A percentile compares a stretch with the other conserved stretches of the same genome.
Conservation (phyloP, 306 rosid species). For the Elaeagnus macrophylla region DNA sequence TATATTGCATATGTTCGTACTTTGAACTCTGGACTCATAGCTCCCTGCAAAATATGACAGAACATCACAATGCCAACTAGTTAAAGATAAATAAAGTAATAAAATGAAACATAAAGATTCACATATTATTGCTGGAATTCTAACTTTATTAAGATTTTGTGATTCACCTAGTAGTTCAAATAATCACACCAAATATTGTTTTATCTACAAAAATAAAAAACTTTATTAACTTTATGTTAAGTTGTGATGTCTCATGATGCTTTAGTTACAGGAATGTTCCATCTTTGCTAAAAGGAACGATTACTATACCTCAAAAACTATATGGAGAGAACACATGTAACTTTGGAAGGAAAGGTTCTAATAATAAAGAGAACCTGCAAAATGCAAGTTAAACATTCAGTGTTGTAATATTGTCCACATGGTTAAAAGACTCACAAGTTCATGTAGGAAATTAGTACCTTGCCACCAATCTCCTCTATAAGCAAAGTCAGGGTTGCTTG, state of each 20-base stretch:
- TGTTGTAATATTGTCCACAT: background rate
- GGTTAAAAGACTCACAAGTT: background rate
- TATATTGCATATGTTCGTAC: background rate
- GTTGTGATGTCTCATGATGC: no score
- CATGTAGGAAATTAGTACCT: slow-evolving; percentile 18
- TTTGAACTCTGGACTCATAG: background rate
- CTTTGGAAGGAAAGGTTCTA: slow-evolving; percentile 23
- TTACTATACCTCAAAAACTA: slow-evolving; percentile 30
- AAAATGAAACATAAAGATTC: background rate
- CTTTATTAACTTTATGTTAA: no score
- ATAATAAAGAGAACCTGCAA: slow-evolving; percentile 52
- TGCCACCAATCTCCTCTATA: slow-evolving; percentile 64
- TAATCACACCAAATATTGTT: no score
- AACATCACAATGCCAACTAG: background rate
- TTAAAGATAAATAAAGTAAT: background rate
- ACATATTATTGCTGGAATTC: no score
- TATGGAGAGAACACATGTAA: slow-evolving; percentile 23
- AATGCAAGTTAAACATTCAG: slow-evolving; percentile 2
- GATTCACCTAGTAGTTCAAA: no score
- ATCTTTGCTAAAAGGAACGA: background rate
- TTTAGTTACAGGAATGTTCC: background rate
- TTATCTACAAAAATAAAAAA: no score
- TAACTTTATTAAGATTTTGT: no score
- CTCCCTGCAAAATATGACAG: slow-evolving; percentile 7
- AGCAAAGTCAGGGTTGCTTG: slow-evolving; percentile 26